These are phyloP conservation scores for Cystobasidium slooffiae DNA, from an alignment of 1,284 basidiomycete genomes.

Conservation along the genomic window DNA sequence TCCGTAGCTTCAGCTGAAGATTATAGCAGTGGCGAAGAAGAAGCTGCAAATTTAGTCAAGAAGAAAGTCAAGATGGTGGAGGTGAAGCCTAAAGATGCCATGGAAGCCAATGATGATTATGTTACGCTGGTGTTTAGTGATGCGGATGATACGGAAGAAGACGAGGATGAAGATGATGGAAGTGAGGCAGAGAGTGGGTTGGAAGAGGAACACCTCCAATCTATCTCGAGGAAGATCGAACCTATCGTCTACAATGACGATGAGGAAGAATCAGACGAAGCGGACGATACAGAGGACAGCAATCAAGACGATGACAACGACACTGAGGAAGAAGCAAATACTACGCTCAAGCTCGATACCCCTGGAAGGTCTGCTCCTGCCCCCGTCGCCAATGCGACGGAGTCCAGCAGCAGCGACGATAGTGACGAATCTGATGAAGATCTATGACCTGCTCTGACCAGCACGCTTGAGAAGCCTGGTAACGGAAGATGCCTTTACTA, in stretches of 20 bases:
- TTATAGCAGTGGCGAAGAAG: conserved; percentile 30
- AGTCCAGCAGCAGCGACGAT: conserved; percentile 63
- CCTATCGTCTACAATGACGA: conserved; percentile 44
- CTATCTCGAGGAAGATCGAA: conserved; percentile 11
- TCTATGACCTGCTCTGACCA: conserved; percentile 49
- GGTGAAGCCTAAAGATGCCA: conserved; percentile 18
- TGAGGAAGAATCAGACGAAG: not conserved
- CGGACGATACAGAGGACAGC: conserved; percentile 50
- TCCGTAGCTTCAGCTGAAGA: conserved; percentile 12
- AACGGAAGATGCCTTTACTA: conserved; percentile 42
- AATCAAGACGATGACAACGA: conserved; percentile 54
- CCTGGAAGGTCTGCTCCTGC: too few relatives aligned
- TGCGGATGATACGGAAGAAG: conserved; percentile 61
- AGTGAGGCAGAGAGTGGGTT: conserved; percentile 62
- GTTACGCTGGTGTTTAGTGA: conserved; percentile 37
- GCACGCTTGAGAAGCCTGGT: conserved; percentile 37
- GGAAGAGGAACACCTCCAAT: conserved; percentile 59
- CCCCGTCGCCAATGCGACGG: not conserved
- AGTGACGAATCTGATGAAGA: conserved; percentile 60
- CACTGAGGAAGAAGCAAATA: conserved; percentile 57
- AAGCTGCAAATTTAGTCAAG: conserved; percentile 11
- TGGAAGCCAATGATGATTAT: conserved; percentile 45
- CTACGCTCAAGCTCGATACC: conserved; percentile 47
- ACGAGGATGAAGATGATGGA: conserved; percentile 64
- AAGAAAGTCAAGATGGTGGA: conserved; percentile 20